These are phyloP conservation scores for Trifolium dubium DNA, from an alignment of 306 rosid genomes.

Conservation along the genomic window DNA sequence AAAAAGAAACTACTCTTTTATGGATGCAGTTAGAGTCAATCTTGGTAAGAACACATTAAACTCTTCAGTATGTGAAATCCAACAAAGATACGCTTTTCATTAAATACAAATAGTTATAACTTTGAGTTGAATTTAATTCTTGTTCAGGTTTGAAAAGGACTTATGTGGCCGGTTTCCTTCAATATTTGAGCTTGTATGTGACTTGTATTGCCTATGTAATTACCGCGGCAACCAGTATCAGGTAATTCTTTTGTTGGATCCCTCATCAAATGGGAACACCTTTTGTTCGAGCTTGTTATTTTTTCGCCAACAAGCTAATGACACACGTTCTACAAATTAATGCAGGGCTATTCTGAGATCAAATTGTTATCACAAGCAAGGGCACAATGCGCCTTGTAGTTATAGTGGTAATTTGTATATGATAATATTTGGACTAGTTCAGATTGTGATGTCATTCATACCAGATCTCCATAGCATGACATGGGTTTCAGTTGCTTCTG, in stretches of 20 bases:
- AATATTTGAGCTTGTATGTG: slow-evolving; percentile 67
- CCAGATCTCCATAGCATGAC: slow-evolving; percentile 88
- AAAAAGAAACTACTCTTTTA: slow-evolving; percentile 64
- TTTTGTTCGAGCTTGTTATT: not conserved
- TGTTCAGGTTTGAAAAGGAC: slow-evolving; percentile 56
- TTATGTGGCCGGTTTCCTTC: slow-evolving; percentile 62
- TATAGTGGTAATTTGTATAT: slow-evolving; percentile 58
- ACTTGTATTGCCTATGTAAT: slow-evolving; percentile 62
- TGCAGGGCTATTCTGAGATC: slow-evolving; percentile 74
- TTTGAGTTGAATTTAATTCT: slow-evolving; percentile 39
- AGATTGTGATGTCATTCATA: slow-evolving; percentile 78
- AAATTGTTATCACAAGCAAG: slow-evolving; percentile 77
- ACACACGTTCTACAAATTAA: not conserved
- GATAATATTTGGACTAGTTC: slow-evolving; percentile 70
- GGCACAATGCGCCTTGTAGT: slow-evolving; percentile 67
- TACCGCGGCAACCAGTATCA: slow-evolving; percentile 67
- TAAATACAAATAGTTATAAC: not conserved
- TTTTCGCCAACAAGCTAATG: slow-evolving; percentile 12
- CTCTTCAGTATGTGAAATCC: not conserved
- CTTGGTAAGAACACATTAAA: slow-evolving; percentile 56
- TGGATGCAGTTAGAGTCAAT: slow-evolving; percentile 66
- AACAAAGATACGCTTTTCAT: too few species aligned
- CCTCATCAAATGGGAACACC: too few species aligned
- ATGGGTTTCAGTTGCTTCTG: slow-evolving; percentile 79
- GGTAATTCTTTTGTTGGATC: slow-evolving; percentile 48